phyloP scores from a whole-genome alignment of 495 filamentous ascomycete species.

The Penicillium mononematosum region DNA sequence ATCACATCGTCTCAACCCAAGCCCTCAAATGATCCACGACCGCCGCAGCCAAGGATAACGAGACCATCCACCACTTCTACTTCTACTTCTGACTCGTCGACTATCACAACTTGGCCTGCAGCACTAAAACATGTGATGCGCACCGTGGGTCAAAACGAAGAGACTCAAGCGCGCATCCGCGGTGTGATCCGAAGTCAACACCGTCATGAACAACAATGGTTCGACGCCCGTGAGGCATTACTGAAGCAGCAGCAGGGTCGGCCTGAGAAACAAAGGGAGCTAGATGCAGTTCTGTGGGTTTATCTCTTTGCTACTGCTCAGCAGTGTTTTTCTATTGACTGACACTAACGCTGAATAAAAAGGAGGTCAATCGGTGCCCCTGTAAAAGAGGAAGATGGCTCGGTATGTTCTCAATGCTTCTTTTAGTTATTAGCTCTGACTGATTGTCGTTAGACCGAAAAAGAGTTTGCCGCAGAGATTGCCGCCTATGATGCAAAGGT shows the following conservation, averaged over 20 bases:
- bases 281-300: conserved; percentile 52
- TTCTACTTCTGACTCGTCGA: conserved; percentile 45
- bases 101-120: conserved; percentile 63
- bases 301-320: not conserved
- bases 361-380: conserved; percentile 45
- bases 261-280: conserved; percentile 49
- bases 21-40: conserved; percentile 13
- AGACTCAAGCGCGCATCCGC: conserved; percentile 37
- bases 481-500: conserved; percentile 59
- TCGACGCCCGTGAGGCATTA: conserved; percentile 51
- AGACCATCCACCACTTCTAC: conserved; percentile 3
- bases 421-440: conserved; percentile 8
- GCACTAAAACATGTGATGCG: conserved; percentile 63
- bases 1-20: not conserved
- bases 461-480: conserved; percentile 56
- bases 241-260: conserved; percentile 49
- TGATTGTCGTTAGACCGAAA: conserved; percentile 27
- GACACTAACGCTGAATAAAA: conserved; percentile 13
- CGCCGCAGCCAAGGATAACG: conserved; percentile 6
- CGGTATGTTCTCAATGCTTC: conserved; percentile 27
- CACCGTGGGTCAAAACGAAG: conserved; percentile 52
- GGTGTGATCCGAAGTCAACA: conserved; percentile 64
- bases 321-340: not conserved
- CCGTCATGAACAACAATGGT: conserved; percentile 66
- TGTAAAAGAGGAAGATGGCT: conserved; percentile 29